Conservation (phyloP, 192 early-diverging fungal species). For the Backusella sp. region DNA sequence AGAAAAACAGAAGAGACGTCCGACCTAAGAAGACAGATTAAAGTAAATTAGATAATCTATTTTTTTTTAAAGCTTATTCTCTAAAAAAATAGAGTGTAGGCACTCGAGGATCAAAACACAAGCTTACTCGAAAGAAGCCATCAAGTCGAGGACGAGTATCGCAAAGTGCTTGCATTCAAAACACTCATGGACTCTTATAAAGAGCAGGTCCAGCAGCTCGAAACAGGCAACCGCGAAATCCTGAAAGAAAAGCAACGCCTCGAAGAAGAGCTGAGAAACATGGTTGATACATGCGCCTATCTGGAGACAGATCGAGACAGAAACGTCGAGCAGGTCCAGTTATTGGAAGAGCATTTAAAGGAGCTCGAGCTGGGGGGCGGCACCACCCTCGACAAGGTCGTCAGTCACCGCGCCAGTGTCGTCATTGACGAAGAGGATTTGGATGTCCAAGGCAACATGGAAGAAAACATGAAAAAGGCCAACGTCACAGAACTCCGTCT, state of each 20-base stretch:
- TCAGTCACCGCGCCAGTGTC: slow-evolving; percentile 29
- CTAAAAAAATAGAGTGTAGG: slow-evolving; percentile 15
- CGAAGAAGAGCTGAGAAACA: slow-evolving; percentile 65
- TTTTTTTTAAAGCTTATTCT: not conserved
- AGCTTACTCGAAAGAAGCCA: slow-evolving; percentile 68
- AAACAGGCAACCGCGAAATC: slow-evolving; percentile 63
- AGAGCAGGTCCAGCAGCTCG: slow-evolving; percentile 73
- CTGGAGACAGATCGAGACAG: slow-evolving; percentile 61
- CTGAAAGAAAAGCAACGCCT: slow-evolving; percentile 67
- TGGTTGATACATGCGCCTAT: slow-evolving; percentile 57
- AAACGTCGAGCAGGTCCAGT: slow-evolving; percentile 74
- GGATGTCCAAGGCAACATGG: slow-evolving; percentile 13
- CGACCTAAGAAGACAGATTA: slow-evolving; percentile 80
- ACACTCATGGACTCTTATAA: slow-evolving; percentile 85
- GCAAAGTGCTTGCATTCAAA: slow-evolving; percentile 74
- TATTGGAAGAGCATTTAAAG: slow-evolving; percentile 76
- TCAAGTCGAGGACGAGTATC: slow-evolving; percentile 86
- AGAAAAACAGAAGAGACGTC: slow-evolving; percentile 87
- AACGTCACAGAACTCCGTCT: slow-evolving; percentile 34
- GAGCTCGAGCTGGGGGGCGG: slow-evolving; percentile 76
- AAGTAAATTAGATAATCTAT: slow-evolving; percentile 30
- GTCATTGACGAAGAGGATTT: slow-evolving; percentile 17
- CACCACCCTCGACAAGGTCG: slow-evolving; percentile 10
- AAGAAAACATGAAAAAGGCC: slow-evolving; percentile 32
- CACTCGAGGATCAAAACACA: slow-evolving; percentile 76